A percentile compares a stretch with the other conserved stretches of the same genome.
Evolutionary conservation across 78 protist genomes (phyloP).

Genomic region (Paulinella micropora): DNA sequence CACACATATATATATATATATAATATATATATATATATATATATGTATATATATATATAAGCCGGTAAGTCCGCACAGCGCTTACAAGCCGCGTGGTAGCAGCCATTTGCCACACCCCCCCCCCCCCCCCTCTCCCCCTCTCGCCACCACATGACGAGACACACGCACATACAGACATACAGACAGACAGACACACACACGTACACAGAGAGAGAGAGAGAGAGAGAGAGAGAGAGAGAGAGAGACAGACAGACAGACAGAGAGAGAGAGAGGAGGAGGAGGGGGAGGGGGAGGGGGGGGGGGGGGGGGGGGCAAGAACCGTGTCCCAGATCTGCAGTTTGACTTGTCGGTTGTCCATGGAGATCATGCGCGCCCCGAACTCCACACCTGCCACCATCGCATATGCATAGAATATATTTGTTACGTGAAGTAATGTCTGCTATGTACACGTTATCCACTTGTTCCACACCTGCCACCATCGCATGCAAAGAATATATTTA

Average conservation of each 20-base stretch:
- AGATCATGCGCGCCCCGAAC: conserved; percentile 81
- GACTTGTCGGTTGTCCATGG: conserved; percentile 64
- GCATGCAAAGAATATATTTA: too few relatives aligned
- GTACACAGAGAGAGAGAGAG: too few relatives aligned
- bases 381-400: too few relatives aligned
- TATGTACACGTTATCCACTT: too few relatives aligned
- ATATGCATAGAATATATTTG: too few relatives aligned
- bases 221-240: neutral
- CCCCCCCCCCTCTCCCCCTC: too few relatives aligned
- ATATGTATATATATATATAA: neutral
- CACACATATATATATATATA: neutral
- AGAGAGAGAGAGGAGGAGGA: neutral
- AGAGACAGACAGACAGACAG: neutral
- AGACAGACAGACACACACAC: neutral
- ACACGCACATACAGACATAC: too few relatives aligned
- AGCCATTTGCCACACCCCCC: too few relatives aligned
- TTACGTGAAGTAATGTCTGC: too few relatives aligned
- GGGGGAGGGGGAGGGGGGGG: neutral
- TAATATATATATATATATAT: neutral
- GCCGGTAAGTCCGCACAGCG: neutral
- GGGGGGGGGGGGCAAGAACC: neutral
- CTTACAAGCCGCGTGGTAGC: neutral
- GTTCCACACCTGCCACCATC: too few relatives aligned
- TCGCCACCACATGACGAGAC: too few relatives aligned
- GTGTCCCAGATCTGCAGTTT: conserved; percentile 97